Conservation (phyloP, 176 grass and related monocot genomes). For the Elaeis guineensis region DNA sequence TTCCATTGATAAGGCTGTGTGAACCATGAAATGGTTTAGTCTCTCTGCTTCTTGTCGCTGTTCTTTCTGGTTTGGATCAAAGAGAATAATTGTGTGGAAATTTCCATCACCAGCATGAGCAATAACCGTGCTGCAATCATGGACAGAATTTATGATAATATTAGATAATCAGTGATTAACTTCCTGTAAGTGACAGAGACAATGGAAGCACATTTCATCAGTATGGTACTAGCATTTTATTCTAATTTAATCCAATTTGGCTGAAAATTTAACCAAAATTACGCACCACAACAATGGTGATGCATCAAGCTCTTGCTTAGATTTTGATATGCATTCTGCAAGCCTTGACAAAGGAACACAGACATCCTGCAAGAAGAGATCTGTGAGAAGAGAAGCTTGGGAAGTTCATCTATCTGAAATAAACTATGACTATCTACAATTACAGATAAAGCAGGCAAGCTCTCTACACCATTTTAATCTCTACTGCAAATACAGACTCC, state of each 20-base stretch:
- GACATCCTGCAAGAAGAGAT: constrained; percentile 59
- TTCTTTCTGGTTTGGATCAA: constrained; percentile 70
- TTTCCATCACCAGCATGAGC: constrained; percentile 98
- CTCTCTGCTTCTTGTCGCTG: constrained; percentile 70
- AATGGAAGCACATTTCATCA: background rate
- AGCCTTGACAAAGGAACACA: constrained; percentile 91
- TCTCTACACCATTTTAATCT: too few species aligned
- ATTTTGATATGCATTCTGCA: constrained; percentile 92
- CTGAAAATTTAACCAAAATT: constrained; percentile 17
- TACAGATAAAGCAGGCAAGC: too few species aligned
- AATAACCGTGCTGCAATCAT: constrained; percentile 57
- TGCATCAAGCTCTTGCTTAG: constrained; percentile 77
- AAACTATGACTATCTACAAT: too few species aligned
- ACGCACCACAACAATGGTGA: constrained; percentile 80
- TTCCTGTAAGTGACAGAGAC: background rate
- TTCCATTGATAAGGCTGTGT: constrained; percentile 92
- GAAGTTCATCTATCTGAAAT: too few species aligned
- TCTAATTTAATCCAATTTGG: background rate
- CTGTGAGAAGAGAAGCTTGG: too few species aligned
- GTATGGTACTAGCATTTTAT: too few species aligned
- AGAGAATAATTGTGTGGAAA: constrained; percentile 95
- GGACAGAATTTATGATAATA: constrained; percentile 17
- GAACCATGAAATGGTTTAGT: constrained; percentile 95
- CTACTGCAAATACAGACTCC: too few species aligned
- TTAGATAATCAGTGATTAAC: constrained; percentile 4